Conservation (phyloP, 371 early-diverging fungal genomes). For the Edhazardia aedis region DNA sequence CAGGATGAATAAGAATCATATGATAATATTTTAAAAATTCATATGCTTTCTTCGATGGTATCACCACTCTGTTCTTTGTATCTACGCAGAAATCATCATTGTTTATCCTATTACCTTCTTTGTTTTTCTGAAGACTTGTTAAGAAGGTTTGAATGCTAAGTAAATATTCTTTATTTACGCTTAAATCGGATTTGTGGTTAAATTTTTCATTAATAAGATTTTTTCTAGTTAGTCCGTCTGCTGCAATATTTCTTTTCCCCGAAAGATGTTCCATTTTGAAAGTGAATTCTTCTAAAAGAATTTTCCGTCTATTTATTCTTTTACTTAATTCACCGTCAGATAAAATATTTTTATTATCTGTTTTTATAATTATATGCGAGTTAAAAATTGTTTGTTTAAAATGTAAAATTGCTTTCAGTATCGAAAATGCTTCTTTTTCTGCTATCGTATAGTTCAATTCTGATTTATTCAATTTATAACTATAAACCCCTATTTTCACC, state of each 20-base stretch:
- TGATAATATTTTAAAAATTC: too few species aligned
- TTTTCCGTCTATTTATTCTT: neutral
- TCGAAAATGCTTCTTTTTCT: slow-evolving; percentile 3
- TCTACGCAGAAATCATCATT: neutral
- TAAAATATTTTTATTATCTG: too few species aligned
- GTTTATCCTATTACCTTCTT: neutral
- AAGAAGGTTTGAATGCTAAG: neutral
- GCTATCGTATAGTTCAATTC: neutral
- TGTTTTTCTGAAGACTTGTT: neutral
- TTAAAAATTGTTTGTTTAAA: too few species aligned
- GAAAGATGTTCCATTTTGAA: neutral
- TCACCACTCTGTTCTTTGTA: neutral
- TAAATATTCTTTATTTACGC: neutral
- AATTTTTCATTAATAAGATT: neutral
- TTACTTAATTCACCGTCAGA: too few species aligned
- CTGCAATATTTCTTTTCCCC: neutral
- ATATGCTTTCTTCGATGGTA: neutral
- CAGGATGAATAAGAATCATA: neutral
- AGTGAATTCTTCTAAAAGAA: neutral
- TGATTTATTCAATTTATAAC: slow-evolving; percentile 1
- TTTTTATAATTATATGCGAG: too few species aligned
- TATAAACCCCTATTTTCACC: neutral
- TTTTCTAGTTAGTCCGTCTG: neutral
- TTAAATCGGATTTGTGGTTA: too few species aligned
- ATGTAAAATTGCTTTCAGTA: neutral